Percentiles rank a stretch among this genome's conserved stretches.
Conservation (phyloP, 495 filamentous ascomycete species). For the Apodospora peruviana region DNA sequence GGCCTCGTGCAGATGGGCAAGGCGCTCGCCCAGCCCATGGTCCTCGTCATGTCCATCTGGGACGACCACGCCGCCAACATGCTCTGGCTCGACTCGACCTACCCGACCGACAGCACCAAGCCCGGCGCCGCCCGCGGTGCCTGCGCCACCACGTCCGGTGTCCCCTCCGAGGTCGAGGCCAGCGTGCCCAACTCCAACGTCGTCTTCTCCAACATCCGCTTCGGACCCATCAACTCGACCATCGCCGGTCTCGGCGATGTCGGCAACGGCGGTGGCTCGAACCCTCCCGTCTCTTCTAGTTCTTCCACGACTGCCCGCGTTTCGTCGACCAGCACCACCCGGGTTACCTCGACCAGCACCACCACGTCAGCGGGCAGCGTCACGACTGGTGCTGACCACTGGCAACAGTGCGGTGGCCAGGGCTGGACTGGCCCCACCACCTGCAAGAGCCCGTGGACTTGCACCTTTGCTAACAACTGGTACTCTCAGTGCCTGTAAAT, state of each 20-base stretch:
- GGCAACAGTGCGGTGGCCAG: conserved; percentile 42
- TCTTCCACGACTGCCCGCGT: conserved; percentile 12
- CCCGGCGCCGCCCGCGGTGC: conserved; percentile 62
- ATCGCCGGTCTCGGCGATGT: conserved; percentile 29
- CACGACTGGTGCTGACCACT: conserved; percentile 16
- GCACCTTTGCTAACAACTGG: conserved; percentile 26
- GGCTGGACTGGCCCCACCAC: conserved; percentile 38
- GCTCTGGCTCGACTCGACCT: conserved; percentile 79
- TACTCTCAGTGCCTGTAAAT: conserved; percentile 40
- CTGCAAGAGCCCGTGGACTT: conserved; percentile 31
- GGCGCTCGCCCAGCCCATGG: conserved; percentile 55
- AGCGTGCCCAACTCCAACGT: conserved; percentile 48
- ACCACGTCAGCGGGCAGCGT: conserved; percentile 6
- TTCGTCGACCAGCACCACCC: conserved; percentile 8
- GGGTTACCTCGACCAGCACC: conserved; percentile 6
- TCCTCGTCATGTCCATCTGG: conserved; percentile 75
- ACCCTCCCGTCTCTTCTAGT: conserved; percentile 2
- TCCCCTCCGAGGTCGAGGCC: conserved; percentile 54
- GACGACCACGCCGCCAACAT: conserved; percentile 73
- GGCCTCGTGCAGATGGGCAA: conserved; percentile 54
- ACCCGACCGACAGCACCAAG: conserved; percentile 51
- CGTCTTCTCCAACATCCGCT: conserved; percentile 61
- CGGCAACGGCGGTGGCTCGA: conserved; percentile 11
- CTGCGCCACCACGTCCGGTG: conserved; percentile 57
- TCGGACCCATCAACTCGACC: conserved; percentile 63